Conservation (phyloP, 345 rosid species). For the Schrenkiella parvula region DNA sequence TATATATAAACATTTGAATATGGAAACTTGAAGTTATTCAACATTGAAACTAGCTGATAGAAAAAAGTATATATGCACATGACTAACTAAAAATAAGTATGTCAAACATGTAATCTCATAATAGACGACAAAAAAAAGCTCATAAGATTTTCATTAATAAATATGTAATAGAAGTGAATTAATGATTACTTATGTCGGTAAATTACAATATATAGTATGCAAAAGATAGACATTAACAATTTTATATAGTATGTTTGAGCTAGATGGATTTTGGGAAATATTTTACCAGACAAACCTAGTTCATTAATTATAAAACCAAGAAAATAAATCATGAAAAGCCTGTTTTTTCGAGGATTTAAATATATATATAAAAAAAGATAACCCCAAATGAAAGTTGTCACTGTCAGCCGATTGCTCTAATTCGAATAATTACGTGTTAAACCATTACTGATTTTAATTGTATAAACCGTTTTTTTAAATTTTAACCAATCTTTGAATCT, state of each 20-base stretch:
- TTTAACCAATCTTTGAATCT: background rate
- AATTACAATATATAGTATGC: background rate
- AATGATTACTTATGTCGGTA: constrained; percentile 12
- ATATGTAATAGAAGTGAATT: background rate
- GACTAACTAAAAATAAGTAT: constrained; percentile 7
- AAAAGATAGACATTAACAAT: background rate
- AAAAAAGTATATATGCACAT: constrained; percentile 31
- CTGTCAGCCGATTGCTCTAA: constrained; percentile 55
- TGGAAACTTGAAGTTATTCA: constrained; percentile 25
- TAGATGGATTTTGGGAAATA: constrained; percentile 22
- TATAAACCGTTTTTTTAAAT: background rate
- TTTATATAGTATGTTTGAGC: constrained; percentile 28
- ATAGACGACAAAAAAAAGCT: too few species aligned
- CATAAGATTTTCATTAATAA: background rate
- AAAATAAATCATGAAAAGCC: constrained; percentile 33
- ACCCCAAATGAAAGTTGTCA: constrained; percentile 58
- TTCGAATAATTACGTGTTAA: constrained; percentile 30
- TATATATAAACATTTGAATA: background rate
- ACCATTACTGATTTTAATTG: constrained; percentile 6
- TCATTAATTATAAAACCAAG: constrained; percentile 25
- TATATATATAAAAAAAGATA: constrained; percentile 18
- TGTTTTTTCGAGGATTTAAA: constrained; percentile 37
- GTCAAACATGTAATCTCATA: constrained; percentile 16
- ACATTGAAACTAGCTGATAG: constrained; percentile 22
- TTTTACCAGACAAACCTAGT: constrained; percentile 49